These are phyloP conservation scores for Penicillium argentinense DNA, from an alignment of 495 filamentous ascomycete species.

Conservation along the genomic window DNA sequence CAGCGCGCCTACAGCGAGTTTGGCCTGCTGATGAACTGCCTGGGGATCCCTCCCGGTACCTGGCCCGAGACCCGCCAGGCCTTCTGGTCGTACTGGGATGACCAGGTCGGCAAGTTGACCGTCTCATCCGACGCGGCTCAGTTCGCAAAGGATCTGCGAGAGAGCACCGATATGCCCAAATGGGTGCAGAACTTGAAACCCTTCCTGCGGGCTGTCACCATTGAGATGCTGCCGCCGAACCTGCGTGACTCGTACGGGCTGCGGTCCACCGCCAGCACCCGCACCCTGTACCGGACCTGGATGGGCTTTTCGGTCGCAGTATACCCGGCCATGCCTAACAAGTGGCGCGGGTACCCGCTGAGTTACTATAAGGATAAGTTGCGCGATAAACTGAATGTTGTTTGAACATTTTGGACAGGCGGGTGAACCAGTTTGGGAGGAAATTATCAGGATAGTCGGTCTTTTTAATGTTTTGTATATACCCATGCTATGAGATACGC, in stretches of 20 bases:
- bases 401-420: too few species aligned
- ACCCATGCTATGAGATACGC: slow-evolving; percentile 19
- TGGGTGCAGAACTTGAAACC: slow-evolving; percentile 39
- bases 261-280: slow-evolving; percentile 30
- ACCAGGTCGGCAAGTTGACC: slow-evolving; percentile 28
- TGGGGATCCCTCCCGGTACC: slow-evolving; percentile 27
- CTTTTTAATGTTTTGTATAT: slow-evolving; percentile 14
- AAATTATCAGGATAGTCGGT: too few species aligned
- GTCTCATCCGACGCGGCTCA: slow-evolving; percentile 35
- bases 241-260: slow-evolving; percentile 42
- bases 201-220: slow-evolving; percentile 32
- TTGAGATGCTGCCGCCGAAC: slow-evolving; percentile 43
- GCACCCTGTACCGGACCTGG: slow-evolving; percentile 33
- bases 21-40: slow-evolving; percentile 27
- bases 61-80: slow-evolving; percentile 36
- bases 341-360: slow-evolving; percentile 31
- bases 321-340: slow-evolving; percentile 40
- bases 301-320: slow-evolving; percentile 40
- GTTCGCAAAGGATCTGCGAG: slow-evolving; percentile 32
- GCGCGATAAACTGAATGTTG: slow-evolving; percentile 29
- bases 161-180: slow-evolving; percentile 29
- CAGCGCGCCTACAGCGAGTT: slow-evolving; percentile 40
- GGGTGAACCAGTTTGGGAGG: too few species aligned
- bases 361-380: slow-evolving; percentile 32
- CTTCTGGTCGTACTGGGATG: slow-evolving; percentile 46